A percentile compares a stretch with the other conserved stretches of the same genome.
These are phyloP conservation scores for Lasiodiplodia sp. DNA, from an alignment of 2,329 filamentous ascomycete species.

Conservation along the genomic window DNA sequence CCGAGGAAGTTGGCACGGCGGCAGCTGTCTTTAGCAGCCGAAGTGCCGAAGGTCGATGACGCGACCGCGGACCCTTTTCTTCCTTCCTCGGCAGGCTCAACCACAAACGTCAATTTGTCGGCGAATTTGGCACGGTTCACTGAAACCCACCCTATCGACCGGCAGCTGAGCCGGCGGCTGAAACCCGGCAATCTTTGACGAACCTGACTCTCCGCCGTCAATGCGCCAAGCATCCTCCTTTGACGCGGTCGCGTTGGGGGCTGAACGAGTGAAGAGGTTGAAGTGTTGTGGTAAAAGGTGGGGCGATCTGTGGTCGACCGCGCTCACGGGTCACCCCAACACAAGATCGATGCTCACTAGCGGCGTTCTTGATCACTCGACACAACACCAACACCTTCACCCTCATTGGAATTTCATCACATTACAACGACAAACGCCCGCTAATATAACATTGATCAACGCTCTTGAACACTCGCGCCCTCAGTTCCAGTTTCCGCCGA, in stretches of 20 bases:
- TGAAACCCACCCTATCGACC: not conserved
- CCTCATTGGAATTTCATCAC: not conserved
- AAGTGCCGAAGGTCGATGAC: slow-evolving; percentile 9
- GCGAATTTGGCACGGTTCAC: not conserved
- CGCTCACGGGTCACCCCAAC: not conserved
- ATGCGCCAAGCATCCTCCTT: not conserved
- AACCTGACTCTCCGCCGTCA: not conserved
- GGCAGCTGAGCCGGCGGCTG: slow-evolving; percentile 4
- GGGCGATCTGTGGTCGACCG: not conserved
- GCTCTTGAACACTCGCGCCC: not conserved
- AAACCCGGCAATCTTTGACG: not conserved
- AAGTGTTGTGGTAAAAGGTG: not conserved
- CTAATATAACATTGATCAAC: not conserved
- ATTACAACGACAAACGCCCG: not conserved
- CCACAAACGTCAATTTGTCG: not conserved
- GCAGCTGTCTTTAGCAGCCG: slow-evolving; percentile 3
- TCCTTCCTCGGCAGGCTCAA: slow-evolving; percentile 15
- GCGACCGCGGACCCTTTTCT: not conserved
- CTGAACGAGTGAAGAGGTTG: not conserved
- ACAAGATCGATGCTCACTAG: not conserved
- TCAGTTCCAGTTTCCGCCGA: slow-evolving; percentile 44
- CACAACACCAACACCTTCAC: not conserved
- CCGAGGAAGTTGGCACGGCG: not conserved
- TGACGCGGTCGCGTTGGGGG: not conserved
- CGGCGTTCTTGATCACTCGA: too few relatives aligned